A percentile compares a stretch with the other conserved stretches of the same genome.
These are phyloP conservation scores for Fusarium goolgardi DNA, from an alignment of 2,329 filamentous ascomycete genomes.

Conservation along the genomic window DNA sequence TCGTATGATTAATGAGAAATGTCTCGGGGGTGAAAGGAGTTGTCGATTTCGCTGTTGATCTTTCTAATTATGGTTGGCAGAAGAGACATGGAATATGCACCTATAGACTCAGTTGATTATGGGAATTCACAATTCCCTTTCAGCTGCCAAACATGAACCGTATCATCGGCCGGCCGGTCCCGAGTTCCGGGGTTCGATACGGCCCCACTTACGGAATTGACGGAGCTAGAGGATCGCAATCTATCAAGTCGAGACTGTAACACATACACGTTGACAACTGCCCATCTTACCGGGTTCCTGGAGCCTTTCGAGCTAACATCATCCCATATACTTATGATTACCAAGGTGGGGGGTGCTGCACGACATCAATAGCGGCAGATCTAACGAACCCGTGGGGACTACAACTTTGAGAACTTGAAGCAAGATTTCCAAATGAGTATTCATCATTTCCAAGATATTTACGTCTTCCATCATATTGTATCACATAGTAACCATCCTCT, in stretches of 20 bases:
- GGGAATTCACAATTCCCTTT: neutral
- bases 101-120: neutral
- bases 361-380: constrained; percentile 7
- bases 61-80: neutral
- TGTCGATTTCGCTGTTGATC: neutral
- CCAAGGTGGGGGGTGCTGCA: constrained; percentile 7
- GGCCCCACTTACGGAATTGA: constrained; percentile 22
- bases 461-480: constrained; percentile 35
- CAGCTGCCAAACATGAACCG: neutral
- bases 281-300: neutral
- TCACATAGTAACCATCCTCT: constrained; percentile 19
- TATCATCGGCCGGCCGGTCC: constrained; percentile 5
- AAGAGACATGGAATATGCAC: neutral
- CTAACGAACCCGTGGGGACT: constrained; percentile 22
- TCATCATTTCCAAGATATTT: constrained; percentile 31
- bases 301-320: neutral
- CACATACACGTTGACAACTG: neutral
- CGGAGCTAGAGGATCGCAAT: neutral
- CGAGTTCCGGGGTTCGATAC: neutral
- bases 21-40: neutral
- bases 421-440: neutral
- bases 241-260: neutral
- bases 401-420: neutral
- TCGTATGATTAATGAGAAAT: constrained; percentile 35
- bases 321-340: too few species aligned